Percentiles rank a stretch among this genome's conserved stretches.
Conservation (phyloP, 2,329 filamentous ascomycete species). For the Myriosclerotinia scirpicola region DNA sequence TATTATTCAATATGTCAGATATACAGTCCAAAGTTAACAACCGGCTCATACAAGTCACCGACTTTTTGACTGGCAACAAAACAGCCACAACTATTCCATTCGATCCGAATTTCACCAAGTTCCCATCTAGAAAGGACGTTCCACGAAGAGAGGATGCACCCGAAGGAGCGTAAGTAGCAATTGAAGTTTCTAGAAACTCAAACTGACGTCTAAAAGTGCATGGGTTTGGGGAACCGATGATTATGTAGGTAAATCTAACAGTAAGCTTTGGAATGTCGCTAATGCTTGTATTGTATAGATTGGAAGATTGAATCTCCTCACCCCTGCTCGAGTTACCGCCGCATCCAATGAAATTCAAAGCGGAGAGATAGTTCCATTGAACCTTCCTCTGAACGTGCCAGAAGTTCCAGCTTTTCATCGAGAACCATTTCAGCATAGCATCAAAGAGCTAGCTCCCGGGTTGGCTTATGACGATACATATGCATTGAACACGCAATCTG, state of each 20-base stretch:
- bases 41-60: conserved; percentile 35
- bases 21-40: conserved; percentile 25
- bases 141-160: conserved; percentile 37
- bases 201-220: conserved; percentile 28
- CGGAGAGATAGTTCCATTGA: conserved; percentile 17
- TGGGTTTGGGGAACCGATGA: conserved; percentile 41
- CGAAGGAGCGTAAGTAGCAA: conserved; percentile 34
- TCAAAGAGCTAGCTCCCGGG: conserved; percentile 33
- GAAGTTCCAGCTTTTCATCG: conserved; percentile 43
- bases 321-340: conserved; percentile 44
- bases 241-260: conserved; percentile 28
- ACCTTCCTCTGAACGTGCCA: conserved; percentile 31
- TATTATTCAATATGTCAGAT: conserved; percentile 28
- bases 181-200: neutral
- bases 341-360: conserved; percentile 39
- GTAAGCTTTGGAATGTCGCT: neutral
- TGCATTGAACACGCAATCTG: conserved; percentile 58
- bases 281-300: conserved; percentile 32
- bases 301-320: conserved; percentile 50
- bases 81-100: conserved; percentile 36
- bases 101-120: conserved; percentile 38
- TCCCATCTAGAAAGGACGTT: conserved; percentile 37
- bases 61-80: conserved; percentile 34
- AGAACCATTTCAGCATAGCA: conserved; percentile 40
- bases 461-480: conserved; percentile 60